phyloP scores from a whole-genome alignment of 2,329 filamentous ascomycete species.

The Aureobasidium sp. region DNA sequence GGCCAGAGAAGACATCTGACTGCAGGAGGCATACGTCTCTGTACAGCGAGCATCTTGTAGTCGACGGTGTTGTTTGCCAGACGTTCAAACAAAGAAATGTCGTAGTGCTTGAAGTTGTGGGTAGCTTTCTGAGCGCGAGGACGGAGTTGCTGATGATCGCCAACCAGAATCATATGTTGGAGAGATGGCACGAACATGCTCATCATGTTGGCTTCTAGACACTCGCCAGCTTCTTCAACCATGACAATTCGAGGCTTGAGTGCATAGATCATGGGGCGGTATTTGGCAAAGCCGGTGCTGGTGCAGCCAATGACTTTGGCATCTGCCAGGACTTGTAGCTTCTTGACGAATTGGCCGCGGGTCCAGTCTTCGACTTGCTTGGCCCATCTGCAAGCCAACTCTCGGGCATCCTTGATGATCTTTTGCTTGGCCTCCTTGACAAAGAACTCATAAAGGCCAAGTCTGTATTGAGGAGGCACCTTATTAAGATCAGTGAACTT shows the following conservation, averaged over 20 bases:
- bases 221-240: constrained; percentile 76
- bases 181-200: constrained; percentile 55
- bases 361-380: constrained; percentile 47
- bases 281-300: constrained; percentile 75
- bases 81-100: constrained; percentile 73
- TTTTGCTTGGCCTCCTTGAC: constrained; percentile 48
- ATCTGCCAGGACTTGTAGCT: constrained; percentile 55
- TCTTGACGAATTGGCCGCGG: constrained; percentile 52
- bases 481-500: constrained; percentile 50
- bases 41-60: constrained; percentile 58
- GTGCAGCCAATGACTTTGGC: constrained; percentile 61
- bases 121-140: constrained; percentile 61
- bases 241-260: constrained; percentile 62
- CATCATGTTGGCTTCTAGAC: constrained; percentile 57
- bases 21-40: constrained; percentile 67
- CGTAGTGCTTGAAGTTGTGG: constrained; percentile 56
- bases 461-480: constrained; percentile 50
- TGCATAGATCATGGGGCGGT: constrained; percentile 61
- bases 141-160: constrained; percentile 73
- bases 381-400: constrained; percentile 45
- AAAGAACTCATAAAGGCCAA: constrained; percentile 60
- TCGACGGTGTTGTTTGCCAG: constrained; percentile 60
- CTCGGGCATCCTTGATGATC: constrained; percentile 43
- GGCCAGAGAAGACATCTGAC: constrained; percentile 54
- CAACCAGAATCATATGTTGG: constrained; percentile 62